Base-by-base conservation (phyloP, 2,329 filamentous ascomycete genomes). In the Neofusicoccum cordaticola region DNA sequence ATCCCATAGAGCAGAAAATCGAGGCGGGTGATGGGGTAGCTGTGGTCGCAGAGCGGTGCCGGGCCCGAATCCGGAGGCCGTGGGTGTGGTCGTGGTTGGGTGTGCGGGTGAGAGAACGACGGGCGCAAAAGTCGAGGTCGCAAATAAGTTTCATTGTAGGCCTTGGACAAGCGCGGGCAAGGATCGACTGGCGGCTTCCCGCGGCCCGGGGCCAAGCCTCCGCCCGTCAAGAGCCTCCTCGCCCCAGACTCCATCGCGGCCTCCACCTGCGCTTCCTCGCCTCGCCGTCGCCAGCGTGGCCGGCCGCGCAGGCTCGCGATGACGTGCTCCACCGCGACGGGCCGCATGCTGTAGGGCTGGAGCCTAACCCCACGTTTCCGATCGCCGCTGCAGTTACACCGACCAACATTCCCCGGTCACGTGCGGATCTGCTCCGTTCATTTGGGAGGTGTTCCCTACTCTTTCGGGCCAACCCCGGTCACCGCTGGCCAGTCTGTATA, bases 1-100 rank as follows among this genome's bases (percentile, higher is more conserved):
- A 78, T 78, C 79, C 78, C 79, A 81, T 81, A 77, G 74, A 79
- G 79, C 74, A 44, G 42, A 17, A 53, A 39, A 37, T 27, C 17
- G 50, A 35, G 39, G 61, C 15, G 5, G 61, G 6, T n/a, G 27
- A 8, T 3, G 12, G 37, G 15, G 27, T 27, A 6, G 13, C 48
- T 35, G 17, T 15, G 6, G 61, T 56, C 50, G 50, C 61, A 34
- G 34, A 15, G 41, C 48, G 19, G 22, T 56, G 51, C 51, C 61
- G 50, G 41, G 41, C 61, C 48, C 50, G 50, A 63, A 53, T 53
- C 61, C 61, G 61, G 61, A 53, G 41, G 39, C 19, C 5, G 34
- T 56, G 51, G 41, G 61, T 22, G 37, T 22, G 5, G 50, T 11
- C 2, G 42, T 39, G 61, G 61, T 35, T 27, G 27, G 50, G 50